Base-by-base conservation (phyloP, 306 rosid species). In the Astragalus glycyphyllos region DNA sequence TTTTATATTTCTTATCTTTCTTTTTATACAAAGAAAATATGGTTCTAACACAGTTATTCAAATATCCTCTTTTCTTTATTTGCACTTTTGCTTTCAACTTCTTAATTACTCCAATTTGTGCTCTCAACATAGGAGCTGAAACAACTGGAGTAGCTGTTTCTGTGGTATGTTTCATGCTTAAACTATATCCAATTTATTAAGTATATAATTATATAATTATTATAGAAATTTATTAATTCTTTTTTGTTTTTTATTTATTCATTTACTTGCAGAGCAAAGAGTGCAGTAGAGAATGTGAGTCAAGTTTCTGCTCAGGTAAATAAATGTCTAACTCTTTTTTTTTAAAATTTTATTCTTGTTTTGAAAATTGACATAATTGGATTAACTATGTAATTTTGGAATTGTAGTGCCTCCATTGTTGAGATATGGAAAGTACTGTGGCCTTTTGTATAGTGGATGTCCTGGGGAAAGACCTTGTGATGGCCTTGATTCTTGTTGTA, bases 391-490 rank as follows among this genome's bases (percentile, higher is more conserved):
- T 51, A 53, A 15, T 34, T 42, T 47, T 55, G 57, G 29, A 69
- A 41, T 67, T 23, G 35, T 70, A 89, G 99, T 94, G 72, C 90
- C 99, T 58, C 97, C 97, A 76, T 74, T 91, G 44, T 71, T 95
- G 79, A 83, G 90, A 83, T 94, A 94, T 82, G 99, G 97, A 16
- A 91, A 94, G 83, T 94, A 91, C 53, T 94, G 99, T 76, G 97
- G 97, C 23, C 86, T 91, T 16, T 49, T 91, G 40, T 91, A 87
- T 32, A 91, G 99, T 70, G 99, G 99, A 45, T 95, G 99, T 69
- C 96, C 96, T 0, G 97, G 96, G 17, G 91, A 95, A 83, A 67
- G n/a, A 16, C 99, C 99, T 42, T 95, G 99, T 68, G 96, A 95
- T 86, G 99, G 92, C 56, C 94, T 91, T 46, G 99, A 95, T 47